Evolutionary conservation across 805 yeast species (phyloP), one percentile per base, ranked within the genome.

Genomic region (Candida palmyrensis): DNA sequence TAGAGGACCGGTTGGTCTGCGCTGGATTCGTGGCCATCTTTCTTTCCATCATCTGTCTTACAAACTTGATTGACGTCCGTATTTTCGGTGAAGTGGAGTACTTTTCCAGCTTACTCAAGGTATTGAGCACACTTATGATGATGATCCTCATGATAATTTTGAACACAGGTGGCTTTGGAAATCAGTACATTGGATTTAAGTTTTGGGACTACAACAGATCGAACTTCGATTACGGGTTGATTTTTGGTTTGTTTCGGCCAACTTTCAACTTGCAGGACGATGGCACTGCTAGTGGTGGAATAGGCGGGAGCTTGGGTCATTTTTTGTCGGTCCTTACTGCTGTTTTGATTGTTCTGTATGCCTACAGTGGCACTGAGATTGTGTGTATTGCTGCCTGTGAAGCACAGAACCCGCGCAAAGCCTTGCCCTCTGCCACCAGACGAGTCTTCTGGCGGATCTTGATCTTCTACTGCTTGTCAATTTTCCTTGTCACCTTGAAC

Each of bases 311-410:
- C 18, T 48, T 54, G 30, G 92, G 90, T 0, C 52, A 83, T 27
- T 68, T 83, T 32, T 57, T 80, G 29, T 75, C 83, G 5, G 53
- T 82, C 6, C 36, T 80, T 22, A 71, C 77, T 1, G 85, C 87
- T 1, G 59, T 79, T 6, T 57, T 77, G 29, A 75, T 79, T 14
- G 78, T 88, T 0, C 67, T 86, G 0, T 85, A 80, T 53, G 82
- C 94, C 0, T 85, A 79, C 48, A 76, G 82, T 30, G 95, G 95
- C 0, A 82, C 88, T 1, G 95, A 85, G 44, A 77, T 81, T 52
- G 89, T 86, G 9, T 77, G 84, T 42, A 75, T 84, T 35, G 90
- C 92, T 2, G 87, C 90, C 5, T 84, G 89, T 53, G 95, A 85
- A 53, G 83, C 89, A n/a, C 66, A 79, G 39, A 79, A 82, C 43